Evolutionary conservation across 805 yeast genomes (phyloP), one percentile per base, ranked within the genome.

Genomic region (Metschnikowia colocasiae): DNA sequence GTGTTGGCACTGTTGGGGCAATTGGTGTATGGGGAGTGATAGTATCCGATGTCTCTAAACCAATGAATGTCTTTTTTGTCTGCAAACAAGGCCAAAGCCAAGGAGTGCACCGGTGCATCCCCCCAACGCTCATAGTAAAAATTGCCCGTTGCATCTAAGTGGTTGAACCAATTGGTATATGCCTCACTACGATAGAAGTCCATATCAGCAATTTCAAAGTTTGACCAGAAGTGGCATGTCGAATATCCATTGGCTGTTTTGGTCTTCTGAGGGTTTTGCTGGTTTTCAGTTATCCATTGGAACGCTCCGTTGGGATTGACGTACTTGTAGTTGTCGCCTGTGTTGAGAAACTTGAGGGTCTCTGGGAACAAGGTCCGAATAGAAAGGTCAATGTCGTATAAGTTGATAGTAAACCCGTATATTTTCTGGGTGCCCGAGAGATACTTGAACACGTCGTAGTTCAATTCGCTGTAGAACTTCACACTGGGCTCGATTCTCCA

Each of bases 91-190:
- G 81, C 79, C 30, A 87, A 64, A 0, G 92, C 96, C 37, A 89
- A 59, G 2, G 90, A 80, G 61, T 87, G 94, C 1, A 88, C 94
- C 0, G 96, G 96, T 0, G 95, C 96, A 68, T 88, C 96, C 2
- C 96, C 96, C 96, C 96, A 88, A 47, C 96, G 68, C 63, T 90
- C 96, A 58, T 89, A 89, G 63, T 87, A 89, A 59, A 88, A 88
- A 3, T 92, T 92, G 16, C 95, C 94, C 1, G 82, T 65, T 3
- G 72, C 51, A 48, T 88, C 96, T 33, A 89, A 66, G 57, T 72
- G 67, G 27, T 83, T 68, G 58, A 83, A 79, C 80, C 85, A 88
- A 10, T 67, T 65, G 32, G 73, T 68, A 59, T 88, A 89, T 1
- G 89, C 80, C 45, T 85, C 82, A 20, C 76, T 67, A 44, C 96